Percentiles rank a stretch among this genome's conserved stretches.
Conservation (phyloP, 345 rosid genomes). For the Dovyalis caffra region DNA sequence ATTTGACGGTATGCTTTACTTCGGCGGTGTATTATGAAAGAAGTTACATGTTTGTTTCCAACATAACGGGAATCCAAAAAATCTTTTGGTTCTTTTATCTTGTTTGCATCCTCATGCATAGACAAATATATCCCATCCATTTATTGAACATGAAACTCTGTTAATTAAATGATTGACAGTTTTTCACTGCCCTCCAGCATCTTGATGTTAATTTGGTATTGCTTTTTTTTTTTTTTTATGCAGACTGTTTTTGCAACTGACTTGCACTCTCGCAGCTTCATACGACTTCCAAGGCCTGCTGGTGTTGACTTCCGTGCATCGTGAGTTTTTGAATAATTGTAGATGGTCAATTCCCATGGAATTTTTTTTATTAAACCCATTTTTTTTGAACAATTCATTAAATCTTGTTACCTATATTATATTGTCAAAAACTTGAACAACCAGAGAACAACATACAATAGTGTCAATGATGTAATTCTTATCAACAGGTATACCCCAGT, state of each 20-base stretch:
- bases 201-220: constrained; percentile 7
- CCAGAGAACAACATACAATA: too few species aligned
- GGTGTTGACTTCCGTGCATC: constrained; percentile 96
- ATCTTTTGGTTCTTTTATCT: not conserved
- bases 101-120: not conserved
- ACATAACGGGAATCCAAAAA: too few species aligned
- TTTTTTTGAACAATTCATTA: too few species aligned
- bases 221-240: constrained; percentile 17
- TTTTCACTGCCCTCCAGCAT: not conserved
- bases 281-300: constrained; percentile 90
- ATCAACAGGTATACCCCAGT: not conserved
- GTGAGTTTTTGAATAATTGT: constrained; percentile 42
- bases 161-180: not conserved
- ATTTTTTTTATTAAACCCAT: too few species aligned
- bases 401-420: too few species aligned
- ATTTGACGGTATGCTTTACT: constrained; percentile 52
- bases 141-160: not conserved
- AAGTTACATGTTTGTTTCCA: too few species aligned
- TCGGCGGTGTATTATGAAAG: not conserved
- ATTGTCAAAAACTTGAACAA: too few species aligned
- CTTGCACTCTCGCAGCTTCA: constrained; percentile 69
- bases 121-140: not conserved
- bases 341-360: not conserved
- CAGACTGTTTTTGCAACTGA: constrained; percentile 95
- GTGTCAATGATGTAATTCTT: too few species aligned